Evolutionary conservation across 768 basidiomycete genomes (phyloP).

Genomic region (Macrolepiota albuminosa): DNA sequence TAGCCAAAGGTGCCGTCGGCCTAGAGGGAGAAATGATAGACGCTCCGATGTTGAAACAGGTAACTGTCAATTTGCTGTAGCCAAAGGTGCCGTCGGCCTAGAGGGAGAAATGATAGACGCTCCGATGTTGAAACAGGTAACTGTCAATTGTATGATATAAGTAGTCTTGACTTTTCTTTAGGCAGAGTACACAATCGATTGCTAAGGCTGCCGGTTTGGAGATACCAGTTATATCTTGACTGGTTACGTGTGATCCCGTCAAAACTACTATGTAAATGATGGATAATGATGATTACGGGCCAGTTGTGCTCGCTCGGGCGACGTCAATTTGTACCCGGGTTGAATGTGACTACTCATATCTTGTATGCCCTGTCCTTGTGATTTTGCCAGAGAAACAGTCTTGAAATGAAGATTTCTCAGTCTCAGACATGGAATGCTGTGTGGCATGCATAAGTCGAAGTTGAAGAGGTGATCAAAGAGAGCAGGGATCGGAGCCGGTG

Average conservation of each 20-base stretch:
- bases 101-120: constrained; percentile 88
- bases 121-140: constrained; percentile 82
- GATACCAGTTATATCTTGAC: constrained; percentile 31
- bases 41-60: constrained; percentile 85
- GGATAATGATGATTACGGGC: not conserved
- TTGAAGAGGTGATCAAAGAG: no score
- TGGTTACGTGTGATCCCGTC: not conserved
- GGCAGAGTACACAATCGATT: constrained; percentile 44
- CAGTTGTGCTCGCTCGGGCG: not conserved
- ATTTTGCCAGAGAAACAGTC: not conserved
- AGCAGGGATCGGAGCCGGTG: not conserved
- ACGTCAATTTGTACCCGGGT: not conserved
- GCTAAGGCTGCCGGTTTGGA: constrained; percentile 52
- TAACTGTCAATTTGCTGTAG: no score
- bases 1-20: constrained; percentile 65
- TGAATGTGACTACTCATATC: not conserved
- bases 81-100: constrained; percentile 69
- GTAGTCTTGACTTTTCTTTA: constrained; percentile 11
- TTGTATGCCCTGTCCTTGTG: not conserved
- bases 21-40: constrained; percentile 86
- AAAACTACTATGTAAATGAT: not conserved
- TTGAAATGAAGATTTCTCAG: not conserved
- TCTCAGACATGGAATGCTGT: not conserved
- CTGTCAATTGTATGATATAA: not conserved
- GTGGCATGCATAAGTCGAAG: not conserved